Evolutionary conservation across 257 asterid genomes (phyloP), one percentile per base, ranked within the genome.

Genomic region (Haberlea rhodopensis): DNA sequence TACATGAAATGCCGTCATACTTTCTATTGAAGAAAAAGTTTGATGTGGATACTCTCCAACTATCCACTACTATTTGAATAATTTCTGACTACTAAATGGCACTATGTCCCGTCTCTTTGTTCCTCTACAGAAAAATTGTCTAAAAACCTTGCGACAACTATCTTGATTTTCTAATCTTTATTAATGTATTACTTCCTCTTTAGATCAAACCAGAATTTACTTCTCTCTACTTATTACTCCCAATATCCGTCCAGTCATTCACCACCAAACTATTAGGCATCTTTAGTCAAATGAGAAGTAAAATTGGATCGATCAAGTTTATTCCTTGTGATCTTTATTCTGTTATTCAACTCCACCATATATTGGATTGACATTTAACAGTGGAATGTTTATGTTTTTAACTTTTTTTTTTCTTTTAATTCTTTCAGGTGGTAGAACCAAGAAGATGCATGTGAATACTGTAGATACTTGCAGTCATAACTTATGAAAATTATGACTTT

Each of bases 401-500:
- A 75, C 21, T n/a, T n/a, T n/a, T n/a, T 40, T 29, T 66, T 57
- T 43, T 53, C 11, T 70, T 53, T 13, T 57, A 57, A 27, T 11
- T 62, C 66, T 57, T 67, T 66, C 79, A 75, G 81, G 76, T 37
- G 45, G 46, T 5, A 37, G 48, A 40, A 37, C 46, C 21, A 62
- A 64, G 21, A 59, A 57, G 52, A 65, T 65, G 66, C 34, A 55
- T 20, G 57, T 37, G 53, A 65, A 55, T 52, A 52, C 27, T 34
- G 48, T 75, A 70, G 60, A 63, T 56, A 57, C 10, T 63, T 25
- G 62, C 25, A 59, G 66, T 72, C 46, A 40, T 63, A 66, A 57
- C 54, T 62, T 46, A 22, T 76, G 67, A 75, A 73, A 57, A 79
- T 69, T 40, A 87, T 85, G 96, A 68, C 77, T 40, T 87, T 87